Evolutionary conservation across 1,284 basidiomycete species (phyloP).

Genomic region (Pholiota adiposa): DNA sequence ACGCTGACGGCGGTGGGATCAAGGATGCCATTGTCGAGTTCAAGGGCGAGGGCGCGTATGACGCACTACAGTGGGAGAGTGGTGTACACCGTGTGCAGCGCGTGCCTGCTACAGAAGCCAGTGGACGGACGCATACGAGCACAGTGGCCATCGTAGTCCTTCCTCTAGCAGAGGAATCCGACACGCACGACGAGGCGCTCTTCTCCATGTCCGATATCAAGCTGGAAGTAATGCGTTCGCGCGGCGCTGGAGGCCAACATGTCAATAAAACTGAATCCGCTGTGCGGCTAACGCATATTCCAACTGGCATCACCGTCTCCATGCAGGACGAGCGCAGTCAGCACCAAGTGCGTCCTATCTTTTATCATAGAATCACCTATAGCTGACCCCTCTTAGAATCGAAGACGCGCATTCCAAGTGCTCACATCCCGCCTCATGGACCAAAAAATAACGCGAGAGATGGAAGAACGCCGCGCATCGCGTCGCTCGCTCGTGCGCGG

Average conservation of each 20-base stretch:
- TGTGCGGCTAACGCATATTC: slow-evolving; percentile 93
- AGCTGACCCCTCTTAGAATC: slow-evolving; percentile 59
- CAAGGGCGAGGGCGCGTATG: slow-evolving; percentile 80
- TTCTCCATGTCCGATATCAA: slow-evolving; percentile 88
- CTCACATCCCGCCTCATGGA: slow-evolving; percentile 85
- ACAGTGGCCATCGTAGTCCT: slow-evolving; percentile 89
- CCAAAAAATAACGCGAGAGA: slow-evolving; percentile 71
- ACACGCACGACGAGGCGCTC: slow-evolving; percentile 54
- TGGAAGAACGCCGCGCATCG: slow-evolving; percentile 70
- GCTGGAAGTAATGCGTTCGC: slow-evolving; percentile 91
- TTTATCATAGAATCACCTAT: background rate
- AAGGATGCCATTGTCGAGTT: slow-evolving; percentile 88
- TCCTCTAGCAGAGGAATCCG: slow-evolving; percentile 71
- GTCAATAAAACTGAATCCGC: slow-evolving; percentile 99
- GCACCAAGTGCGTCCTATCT: slow-evolving; percentile 67
- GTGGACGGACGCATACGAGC: slow-evolving; percentile 91
- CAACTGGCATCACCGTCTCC: slow-evolving; percentile 93
- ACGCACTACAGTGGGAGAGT: slow-evolving; percentile 85
- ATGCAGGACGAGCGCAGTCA: slow-evolving; percentile 99
- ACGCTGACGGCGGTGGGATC: slow-evolving; percentile 65
- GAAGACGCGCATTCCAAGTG: slow-evolving; percentile 86
- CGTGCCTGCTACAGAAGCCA: slow-evolving; percentile 88
- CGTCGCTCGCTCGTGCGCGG: slow-evolving; percentile 78
- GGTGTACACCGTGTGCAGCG: slow-evolving; percentile 97
- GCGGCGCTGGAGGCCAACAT: slow-evolving; percentile 99